Evolutionary conservation across 1,284 basidiomycete genomes (phyloP).

Genomic region (Xerocomus nothofagi): DNA sequence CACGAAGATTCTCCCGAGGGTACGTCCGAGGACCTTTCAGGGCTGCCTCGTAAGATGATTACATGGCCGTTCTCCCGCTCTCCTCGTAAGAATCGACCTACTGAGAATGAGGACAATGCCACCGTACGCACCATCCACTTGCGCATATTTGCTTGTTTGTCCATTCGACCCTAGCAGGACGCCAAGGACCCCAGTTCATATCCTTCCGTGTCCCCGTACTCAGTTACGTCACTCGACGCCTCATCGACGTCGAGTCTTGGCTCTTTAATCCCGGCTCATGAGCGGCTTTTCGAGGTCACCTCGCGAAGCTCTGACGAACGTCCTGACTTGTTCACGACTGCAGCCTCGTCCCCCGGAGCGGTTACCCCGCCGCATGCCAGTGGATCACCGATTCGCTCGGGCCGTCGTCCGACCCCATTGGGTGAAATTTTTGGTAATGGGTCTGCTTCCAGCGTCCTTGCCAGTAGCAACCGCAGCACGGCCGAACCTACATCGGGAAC

Average conservation of each 20-base stretch:
- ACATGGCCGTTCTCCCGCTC: slow-evolving; percentile 33
- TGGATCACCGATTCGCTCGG: neutral
- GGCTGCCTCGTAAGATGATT: slow-evolving; percentile 30
- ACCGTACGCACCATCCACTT: slow-evolving; percentile 6
- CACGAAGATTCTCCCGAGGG: slow-evolving; percentile 8
- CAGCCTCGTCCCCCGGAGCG: slow-evolving; percentile 11
- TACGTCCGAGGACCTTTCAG: slow-evolving; percentile 15
- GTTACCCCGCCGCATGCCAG: neutral
- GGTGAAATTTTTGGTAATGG: slow-evolving; percentile 9
- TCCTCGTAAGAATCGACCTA: slow-evolving; percentile 21
- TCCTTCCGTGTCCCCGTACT: slow-evolving; percentile 5
- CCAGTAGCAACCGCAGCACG: slow-evolving; percentile 1
- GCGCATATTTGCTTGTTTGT: slow-evolving; percentile 1
- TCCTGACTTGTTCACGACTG: slow-evolving; percentile 1
- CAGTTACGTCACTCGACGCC: slow-evolving; percentile 18
- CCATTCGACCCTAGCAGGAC: slow-evolving; percentile 10
- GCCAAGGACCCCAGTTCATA: slow-evolving; percentile 4
- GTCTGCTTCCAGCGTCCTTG: slow-evolving; percentile 4
- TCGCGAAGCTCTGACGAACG: slow-evolving; percentile 11
- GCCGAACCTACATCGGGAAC: slow-evolving; percentile 2
- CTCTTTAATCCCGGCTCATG: slow-evolving; percentile 30
- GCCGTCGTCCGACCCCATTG: neutral
- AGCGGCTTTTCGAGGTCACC: slow-evolving; percentile 25
- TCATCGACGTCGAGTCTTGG: slow-evolving; percentile 33
- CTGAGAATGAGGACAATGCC: slow-evolving; percentile 6